Evolutionary conservation across 2,329 filamentous ascomycete genomes (phyloP).

Genomic region (Anthostomella pinea): DNA sequence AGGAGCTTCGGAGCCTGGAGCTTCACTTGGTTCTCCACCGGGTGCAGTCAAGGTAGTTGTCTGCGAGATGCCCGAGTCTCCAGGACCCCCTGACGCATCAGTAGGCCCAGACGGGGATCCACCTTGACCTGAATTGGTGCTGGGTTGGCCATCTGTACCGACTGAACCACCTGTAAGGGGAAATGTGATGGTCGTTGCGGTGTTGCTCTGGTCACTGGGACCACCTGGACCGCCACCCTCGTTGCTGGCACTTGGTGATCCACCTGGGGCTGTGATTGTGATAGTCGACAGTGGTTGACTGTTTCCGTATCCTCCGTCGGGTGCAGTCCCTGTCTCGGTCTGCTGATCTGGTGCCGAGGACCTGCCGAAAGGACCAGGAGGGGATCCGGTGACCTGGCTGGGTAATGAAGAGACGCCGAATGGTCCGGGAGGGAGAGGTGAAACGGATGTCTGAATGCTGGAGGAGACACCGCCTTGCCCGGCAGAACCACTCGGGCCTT

Average conservation of each 20-base stretch:
- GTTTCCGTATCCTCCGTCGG: slow-evolving; percentile 15
- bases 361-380: slow-evolving; percentile 11
- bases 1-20: no score
- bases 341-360: slow-evolving; percentile 17
- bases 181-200: neutral
- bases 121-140: no score
- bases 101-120: no score
- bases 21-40: no score
- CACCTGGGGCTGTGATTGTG: slow-evolving; percentile 25
- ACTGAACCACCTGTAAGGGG: neutral
- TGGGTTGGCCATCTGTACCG: neutral
- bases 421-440: slow-evolving; percentile 21
- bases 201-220: neutral
- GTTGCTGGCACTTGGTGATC: slow-evolving; percentile 12
- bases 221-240: slow-evolving; percentile 4
- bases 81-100: no score
- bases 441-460: slow-evolving; percentile 8
- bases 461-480: slow-evolving; percentile 18
- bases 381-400: slow-evolving; percentile 4
- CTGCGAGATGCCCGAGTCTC: no score
- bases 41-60: no score
- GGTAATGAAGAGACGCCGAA: slow-evolving; percentile 20
- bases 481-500: slow-evolving; percentile 16
- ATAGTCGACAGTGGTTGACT: slow-evolving; percentile 22
- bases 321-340: slow-evolving; percentile 13